A percentile compares a stretch with the other conserved stretches of the same genome.
Evolutionary conservation across 768 basidiomycete genomes (phyloP).

Genomic region (Tulasnella sp.): DNA sequence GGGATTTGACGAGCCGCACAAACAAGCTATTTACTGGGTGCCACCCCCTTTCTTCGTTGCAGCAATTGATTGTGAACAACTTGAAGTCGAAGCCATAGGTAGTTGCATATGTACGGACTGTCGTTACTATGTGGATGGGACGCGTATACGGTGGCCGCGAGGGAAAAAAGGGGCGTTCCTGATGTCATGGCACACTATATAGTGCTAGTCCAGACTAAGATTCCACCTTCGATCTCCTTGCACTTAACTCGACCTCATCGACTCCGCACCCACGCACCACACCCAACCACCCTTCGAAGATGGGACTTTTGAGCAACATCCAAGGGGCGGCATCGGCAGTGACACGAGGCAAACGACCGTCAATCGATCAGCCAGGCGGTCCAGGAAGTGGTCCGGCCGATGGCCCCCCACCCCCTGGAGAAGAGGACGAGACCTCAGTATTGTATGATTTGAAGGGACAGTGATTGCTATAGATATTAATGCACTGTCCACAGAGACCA

Average conservation of each 20-base stretch:
- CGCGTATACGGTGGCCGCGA: constrained; percentile 1
- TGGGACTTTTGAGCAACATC: constrained; percentile 24
- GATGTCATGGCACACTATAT: not conserved
- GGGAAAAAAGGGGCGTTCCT: constrained; percentile 6
- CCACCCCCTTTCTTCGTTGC: constrained; percentile 35
- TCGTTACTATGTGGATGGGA: not conserved
- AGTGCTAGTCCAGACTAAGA: constrained; percentile 7
- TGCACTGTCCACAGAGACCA: constrained; percentile 59
- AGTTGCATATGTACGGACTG: not conserved
- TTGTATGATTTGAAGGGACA: constrained; percentile 21
- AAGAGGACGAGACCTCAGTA: constrained; percentile 32
- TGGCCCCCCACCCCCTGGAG: constrained; percentile 20
- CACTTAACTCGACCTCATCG: not conserved
- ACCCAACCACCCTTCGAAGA: not conserved
- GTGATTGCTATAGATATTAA: not conserved
- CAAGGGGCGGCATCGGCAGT: constrained; percentile 25
- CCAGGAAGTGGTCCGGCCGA: not conserved
- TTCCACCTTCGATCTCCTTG: constrained; percentile 4
- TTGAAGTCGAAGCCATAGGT: constrained; percentile 47
- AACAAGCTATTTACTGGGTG: not conserved
- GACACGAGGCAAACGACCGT: constrained; percentile 13
- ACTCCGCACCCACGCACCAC: not conserved
- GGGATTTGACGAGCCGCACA: constrained; percentile 17
- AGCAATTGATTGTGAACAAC: constrained; percentile 71
- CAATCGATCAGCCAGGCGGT: constrained; percentile 19